Evolutionary conservation across 2,329 filamentous ascomycete genomes (phyloP).

Genomic region (Coniosporium tulheliwenetii): DNA sequence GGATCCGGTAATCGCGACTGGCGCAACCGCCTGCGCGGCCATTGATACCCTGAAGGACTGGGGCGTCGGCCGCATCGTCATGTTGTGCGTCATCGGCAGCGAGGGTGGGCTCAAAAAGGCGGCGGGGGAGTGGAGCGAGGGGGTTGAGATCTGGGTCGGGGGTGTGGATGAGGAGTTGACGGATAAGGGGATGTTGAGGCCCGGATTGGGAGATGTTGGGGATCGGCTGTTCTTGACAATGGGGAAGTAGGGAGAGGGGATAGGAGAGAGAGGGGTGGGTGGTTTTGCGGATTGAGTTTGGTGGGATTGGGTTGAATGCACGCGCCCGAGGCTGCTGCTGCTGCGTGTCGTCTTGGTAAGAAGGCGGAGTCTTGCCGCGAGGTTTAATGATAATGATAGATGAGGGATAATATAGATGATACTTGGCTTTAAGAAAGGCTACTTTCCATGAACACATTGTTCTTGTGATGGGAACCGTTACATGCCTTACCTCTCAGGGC

Average conservation of each 20-base stretch:
- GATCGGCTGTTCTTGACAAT: constrained; percentile 80
- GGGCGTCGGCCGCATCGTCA: constrained; percentile 70
- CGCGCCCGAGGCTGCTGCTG: no score
- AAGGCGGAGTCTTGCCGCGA: no score
- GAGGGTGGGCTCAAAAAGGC: constrained; percentile 54
- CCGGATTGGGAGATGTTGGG: constrained; percentile 78
- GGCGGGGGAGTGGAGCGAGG: constrained; percentile 63
- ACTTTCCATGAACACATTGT: no score
- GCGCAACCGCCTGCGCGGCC: constrained; percentile 75
- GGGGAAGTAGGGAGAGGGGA: constrained; percentile 45
- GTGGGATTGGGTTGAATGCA: not conserved
- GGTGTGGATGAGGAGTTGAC: constrained; percentile 63
- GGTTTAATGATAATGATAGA: no score
- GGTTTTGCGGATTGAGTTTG: not conserved
- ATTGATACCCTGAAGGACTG: constrained; percentile 82
- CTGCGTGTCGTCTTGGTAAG: no score
- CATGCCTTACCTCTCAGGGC: no score
- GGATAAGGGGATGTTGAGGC: constrained; percentile 74
- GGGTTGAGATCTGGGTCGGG: constrained; percentile 67
- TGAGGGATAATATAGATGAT: no score
- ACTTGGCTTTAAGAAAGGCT: no score
- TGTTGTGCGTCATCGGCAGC: constrained; percentile 62
- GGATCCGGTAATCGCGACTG: constrained; percentile 88
- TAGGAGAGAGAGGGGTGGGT: not conserved
- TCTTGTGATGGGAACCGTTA: no score